These are phyloP conservation scores for Biancaea sappan DNA, from an alignment of 306 rosid genomes.

Conservation along the genomic window DNA sequence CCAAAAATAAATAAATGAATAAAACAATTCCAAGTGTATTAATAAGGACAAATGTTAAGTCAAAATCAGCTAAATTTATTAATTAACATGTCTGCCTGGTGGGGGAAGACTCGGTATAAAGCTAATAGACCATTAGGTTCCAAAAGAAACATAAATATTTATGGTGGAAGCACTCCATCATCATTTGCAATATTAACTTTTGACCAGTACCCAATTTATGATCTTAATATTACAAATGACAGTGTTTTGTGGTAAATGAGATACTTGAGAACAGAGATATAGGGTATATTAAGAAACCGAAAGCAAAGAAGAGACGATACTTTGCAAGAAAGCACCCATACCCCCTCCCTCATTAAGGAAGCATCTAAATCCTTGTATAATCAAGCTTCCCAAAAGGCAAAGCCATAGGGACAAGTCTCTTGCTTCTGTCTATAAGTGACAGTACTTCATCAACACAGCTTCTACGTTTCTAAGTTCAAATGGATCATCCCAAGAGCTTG, in stretches of 20 bases:
- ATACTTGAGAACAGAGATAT: not conserved
- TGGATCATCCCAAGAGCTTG: slow-evolving; percentile 31
- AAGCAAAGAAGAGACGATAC: slow-evolving; percentile 36
- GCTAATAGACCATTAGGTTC: not conserved
- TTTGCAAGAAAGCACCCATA: slow-evolving; percentile 41
- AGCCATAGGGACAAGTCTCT: slow-evolving; percentile 20
- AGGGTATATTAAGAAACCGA: not conserved
- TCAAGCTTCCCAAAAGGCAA: slow-evolving; percentile 40
- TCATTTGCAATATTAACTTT: not conserved
- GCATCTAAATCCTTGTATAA: slow-evolving; percentile 47
- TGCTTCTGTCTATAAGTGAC: slow-evolving; percentile 21
- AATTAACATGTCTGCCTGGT: not conserved
- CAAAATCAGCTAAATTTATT: slow-evolving; percentile 25
- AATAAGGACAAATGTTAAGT: slow-evolving; percentile 21
- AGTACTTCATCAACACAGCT: slow-evolving; percentile 29
- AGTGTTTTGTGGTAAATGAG: not conserved
- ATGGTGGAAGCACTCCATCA: not conserved
- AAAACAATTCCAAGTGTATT: slow-evolving; percentile 7
- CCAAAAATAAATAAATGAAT: not conserved
- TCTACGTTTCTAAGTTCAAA: slow-evolving; percentile 26
- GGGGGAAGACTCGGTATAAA: not conserved
- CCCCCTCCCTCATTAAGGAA: slow-evolving; percentile 46
- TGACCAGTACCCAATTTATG: not conserved
- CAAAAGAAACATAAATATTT: not conserved
- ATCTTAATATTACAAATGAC: too few species aligned